Base-by-base conservation (phyloP, 306 rosid species). In the Biancaea sappan region DNA sequence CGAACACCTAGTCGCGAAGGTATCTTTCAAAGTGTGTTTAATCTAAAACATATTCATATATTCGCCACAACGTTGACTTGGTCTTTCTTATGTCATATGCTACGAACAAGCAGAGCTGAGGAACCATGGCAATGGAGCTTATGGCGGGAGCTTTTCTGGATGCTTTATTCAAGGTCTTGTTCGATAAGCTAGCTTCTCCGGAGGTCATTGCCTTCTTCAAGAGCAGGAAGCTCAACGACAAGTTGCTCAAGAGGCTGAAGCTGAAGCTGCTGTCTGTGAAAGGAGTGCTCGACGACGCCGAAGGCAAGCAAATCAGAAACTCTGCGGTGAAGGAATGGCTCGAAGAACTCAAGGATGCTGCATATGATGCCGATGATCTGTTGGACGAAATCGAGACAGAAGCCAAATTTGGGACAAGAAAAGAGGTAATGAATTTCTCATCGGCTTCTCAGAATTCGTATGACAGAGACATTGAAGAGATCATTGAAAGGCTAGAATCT, bases 201-300 rank as follows among this genome's bases (percentile, higher is more conserved):
- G 72, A 62, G 69, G 37, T 78, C 2, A 24, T 50, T 1, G 31
- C 13, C 6, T 78, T 60, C 77, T 50, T 78, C 16, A 8, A 56
- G 12, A 35, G 21, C 1, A n/a, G 29, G 22, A 72, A 72, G 18
- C 35, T 13, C 38, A 28, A 24, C 6, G 24, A 24, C 6, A 32
- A 18, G 34, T 34, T 60, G 50, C 66, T 58, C 21, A 29, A 19
- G 65, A 6, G 51, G 83, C 7, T 79, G 66, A 46, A n/a, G 46
- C 2, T 40, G 2, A 15, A 13, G 8, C 2, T 79, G 48, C 35
- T 25, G 63, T 19, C 48, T 0, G 64, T 50, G 1, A 46, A 48
- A 13, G 12, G 3, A 0, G 48, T 79, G 28, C 59, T 79, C 1
- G 47, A 73, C 2, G 79, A 79, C 59, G 83, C 83, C 0, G 79